phyloP scores from a whole-genome alignment of 495 filamentous ascomycete genomes.

The Apodospora peruviana region DNA sequence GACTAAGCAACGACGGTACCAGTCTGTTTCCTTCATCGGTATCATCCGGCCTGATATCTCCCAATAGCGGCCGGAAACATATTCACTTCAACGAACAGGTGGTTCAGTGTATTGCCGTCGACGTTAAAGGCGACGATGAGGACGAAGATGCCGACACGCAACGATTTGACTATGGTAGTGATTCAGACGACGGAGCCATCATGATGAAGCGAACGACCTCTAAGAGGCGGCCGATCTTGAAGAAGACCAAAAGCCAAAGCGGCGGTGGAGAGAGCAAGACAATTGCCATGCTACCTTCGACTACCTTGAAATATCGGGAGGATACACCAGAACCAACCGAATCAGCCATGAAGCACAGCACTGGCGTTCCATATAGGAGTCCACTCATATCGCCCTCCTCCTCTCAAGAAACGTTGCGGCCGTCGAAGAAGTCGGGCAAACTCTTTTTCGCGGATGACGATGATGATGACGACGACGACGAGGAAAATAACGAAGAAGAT shows the following conservation, averaged over 20 bases:
- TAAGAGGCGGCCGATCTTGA: slow-evolving; percentile 38
- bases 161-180: slow-evolving; percentile 46
- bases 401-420: slow-evolving; percentile 70
- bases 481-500: slow-evolving; percentile 62
- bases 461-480: slow-evolving; percentile 50
- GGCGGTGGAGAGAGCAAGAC: slow-evolving; percentile 70
- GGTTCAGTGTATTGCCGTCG: slow-evolving; percentile 91
- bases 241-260: slow-evolving; percentile 41
- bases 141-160: slow-evolving; percentile 49
- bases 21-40: slow-evolving; percentile 53
- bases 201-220: slow-evolving; percentile 68
- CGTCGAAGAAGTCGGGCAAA: slow-evolving; percentile 63
- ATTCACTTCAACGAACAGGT: slow-evolving; percentile 97
- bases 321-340: slow-evolving; percentile 69
- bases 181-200: slow-evolving; percentile 69
- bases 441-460: slow-evolving; percentile 52
- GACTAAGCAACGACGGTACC: slow-evolving; percentile 50
- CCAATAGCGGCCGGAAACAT: slow-evolving; percentile 64
- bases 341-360: slow-evolving; percentile 50
- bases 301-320: slow-evolving; percentile 81
- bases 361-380: slow-evolving; percentile 36
- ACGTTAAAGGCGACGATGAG: slow-evolving; percentile 69
- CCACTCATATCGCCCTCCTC: slow-evolving; percentile 57
- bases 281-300: slow-evolving; percentile 88
- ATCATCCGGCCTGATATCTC: slow-evolving; percentile 62